Percentiles rank a stretch among this genome's conserved stretches.
Evolutionary conservation across 352 stramenopile genomes (phyloP).

Genomic region (Pythium sp.): DNA sequence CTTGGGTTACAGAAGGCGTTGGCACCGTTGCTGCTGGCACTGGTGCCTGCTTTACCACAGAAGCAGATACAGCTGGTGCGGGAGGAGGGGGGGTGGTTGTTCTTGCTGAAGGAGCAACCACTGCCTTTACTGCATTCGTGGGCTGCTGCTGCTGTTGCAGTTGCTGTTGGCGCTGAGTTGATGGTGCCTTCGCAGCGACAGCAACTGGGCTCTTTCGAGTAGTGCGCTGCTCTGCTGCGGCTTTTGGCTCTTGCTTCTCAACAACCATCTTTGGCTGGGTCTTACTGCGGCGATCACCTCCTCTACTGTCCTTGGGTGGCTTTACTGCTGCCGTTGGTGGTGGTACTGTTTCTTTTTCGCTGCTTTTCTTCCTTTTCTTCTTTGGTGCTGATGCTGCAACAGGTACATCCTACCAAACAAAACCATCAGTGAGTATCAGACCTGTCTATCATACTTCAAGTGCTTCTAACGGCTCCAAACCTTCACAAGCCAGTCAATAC

Average conservation of each 20-base stretch:
- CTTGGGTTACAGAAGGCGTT: not conserved
- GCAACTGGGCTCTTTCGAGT: not conserved
- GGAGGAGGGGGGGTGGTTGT: not conserved
- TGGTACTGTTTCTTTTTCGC: slow-evolving; percentile 1
- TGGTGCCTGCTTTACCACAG: not conserved
- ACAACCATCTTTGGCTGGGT: not conserved
- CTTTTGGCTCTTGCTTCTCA: not conserved
- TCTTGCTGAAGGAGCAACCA: not conserved
- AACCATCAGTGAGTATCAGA: not conserved
- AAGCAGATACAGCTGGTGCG: not conserved
- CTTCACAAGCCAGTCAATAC: slow-evolving; percentile 17
- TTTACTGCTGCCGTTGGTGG: not conserved
- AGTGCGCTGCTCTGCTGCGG: not conserved
- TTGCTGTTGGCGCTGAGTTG: not conserved
- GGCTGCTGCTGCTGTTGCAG: not conserved
- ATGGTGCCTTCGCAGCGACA: not conserved
- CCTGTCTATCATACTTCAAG: not conserved
- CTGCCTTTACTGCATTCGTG: not conserved
- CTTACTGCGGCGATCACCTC: not conserved
- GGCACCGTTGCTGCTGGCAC: not conserved
- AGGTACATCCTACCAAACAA: not conserved
- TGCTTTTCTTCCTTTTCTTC: slow-evolving; percentile 11
- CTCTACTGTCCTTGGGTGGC: not conserved
- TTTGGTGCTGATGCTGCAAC: not conserved
- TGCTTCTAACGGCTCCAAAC: not conserved